Evolutionary conservation across 805 yeast genomes (phyloP), one percentile per base, ranked within the genome.

Genomic region (Tetrapisispora phaffii): DNA sequence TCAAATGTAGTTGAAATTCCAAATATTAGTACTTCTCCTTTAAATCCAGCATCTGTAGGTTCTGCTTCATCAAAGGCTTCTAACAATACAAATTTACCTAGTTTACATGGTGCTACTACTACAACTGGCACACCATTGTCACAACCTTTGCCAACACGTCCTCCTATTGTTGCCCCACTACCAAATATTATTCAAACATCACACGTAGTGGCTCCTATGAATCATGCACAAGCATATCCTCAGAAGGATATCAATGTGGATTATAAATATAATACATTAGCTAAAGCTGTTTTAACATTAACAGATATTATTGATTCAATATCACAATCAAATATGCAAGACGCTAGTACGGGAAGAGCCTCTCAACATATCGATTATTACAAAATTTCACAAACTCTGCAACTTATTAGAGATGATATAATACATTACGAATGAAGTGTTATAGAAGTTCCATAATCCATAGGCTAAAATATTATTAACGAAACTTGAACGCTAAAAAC

Each of bases 271-370:
- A 37, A 42, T 26, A 22, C 39, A n/a, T 29, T 42, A 7, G 28
- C 34, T 15, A 42, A 34, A 35, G 44, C 44, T 21, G 44, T 42
- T 16, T 35, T 42, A 22, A 35, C 44, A 3, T 35, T 42, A 35
- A 42, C 44, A 3, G 44, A 42, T 42, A 28, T 42, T 4, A 23
- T 42, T 3, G 36, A 35, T 12, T 29, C 34, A 10, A 23, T 42
- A n/a, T 20, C 40, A n/a, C 44, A 42, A 23, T 24, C 44, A 15
- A 37, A 29, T 13, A 20, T 40, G 3, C 34, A 40, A 6, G 36
- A 40, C 3, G 23, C 24, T 17, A 23, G n/a, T 40, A 31, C 43
- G 20, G 44, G 40, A 21, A 35, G 40, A 42, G 16, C 31, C 4
- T 12, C 38, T 15, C 23, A 37, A 28, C 22, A 35, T 13, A 34